These are phyloP conservation scores for Oxytropis ochrocephala DNA, from an alignment of 306 rosid species.

Conservation along the genomic window DNA sequence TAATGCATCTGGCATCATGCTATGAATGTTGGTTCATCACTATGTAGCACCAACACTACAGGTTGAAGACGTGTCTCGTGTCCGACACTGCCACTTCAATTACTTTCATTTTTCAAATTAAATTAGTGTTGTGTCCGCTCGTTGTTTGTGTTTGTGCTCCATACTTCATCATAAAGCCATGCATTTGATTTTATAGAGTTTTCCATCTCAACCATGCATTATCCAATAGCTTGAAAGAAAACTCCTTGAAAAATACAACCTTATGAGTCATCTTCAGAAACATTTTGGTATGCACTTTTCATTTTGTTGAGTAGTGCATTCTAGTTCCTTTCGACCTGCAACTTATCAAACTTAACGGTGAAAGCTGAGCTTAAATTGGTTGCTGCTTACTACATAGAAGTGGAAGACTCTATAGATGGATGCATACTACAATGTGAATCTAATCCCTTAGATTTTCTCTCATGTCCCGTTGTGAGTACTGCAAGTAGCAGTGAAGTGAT, in stretches of 20 bases:
- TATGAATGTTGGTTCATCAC: background rate
- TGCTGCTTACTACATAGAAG: conserved; percentile 89
- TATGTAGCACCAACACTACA: too few relatives aligned
- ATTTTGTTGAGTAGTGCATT: conserved; percentile 72
- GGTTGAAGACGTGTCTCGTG: too few relatives aligned
- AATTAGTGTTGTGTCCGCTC: too few relatives aligned
- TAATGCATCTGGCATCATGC: conserved; percentile 7
- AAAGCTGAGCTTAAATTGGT: conserved; percentile 93
- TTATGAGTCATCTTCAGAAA: conserved; percentile 12
- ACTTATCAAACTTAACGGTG: conserved; percentile 78
- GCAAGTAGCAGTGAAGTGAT: conserved; percentile 36
- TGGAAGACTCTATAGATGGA: conserved; percentile 80
- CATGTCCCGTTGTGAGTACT: conserved; percentile 83
- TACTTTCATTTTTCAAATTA: too few relatives aligned
- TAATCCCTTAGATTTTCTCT: conserved; percentile 75
- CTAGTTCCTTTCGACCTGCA: conserved; percentile 84
- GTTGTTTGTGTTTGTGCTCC: too few relatives aligned
- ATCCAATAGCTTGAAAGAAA: conserved; percentile 24
- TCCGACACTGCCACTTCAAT: too few relatives aligned
- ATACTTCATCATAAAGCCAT: background rate
- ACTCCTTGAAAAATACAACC: background rate
- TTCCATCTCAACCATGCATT: conserved; percentile 11
- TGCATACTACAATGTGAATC: conserved; percentile 89
- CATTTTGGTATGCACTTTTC: conserved; percentile 26
- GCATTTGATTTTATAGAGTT: background rate